Evolutionary conservation across 2,329 filamentous ascomycete species (phyloP).

Genomic region (Phialophora tarda): DNA sequence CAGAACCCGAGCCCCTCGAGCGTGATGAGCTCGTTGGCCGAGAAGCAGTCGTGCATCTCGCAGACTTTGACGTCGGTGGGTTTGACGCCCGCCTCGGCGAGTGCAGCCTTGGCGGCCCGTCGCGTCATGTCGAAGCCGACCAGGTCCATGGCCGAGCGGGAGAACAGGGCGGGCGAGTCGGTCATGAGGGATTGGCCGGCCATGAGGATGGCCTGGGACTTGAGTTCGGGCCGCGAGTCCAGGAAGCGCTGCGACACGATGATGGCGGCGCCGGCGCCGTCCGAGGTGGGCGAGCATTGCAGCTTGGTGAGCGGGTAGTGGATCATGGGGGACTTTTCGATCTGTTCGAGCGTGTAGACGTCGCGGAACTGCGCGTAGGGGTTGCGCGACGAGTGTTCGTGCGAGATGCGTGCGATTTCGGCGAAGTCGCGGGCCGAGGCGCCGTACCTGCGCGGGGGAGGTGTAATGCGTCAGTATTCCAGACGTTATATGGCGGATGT

Average conservation of each 20-base stretch:
- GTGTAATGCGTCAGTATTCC: neutral
- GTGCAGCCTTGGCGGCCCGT: constrained; percentile 71
- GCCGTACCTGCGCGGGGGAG: constrained; percentile 66
- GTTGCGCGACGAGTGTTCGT: constrained; percentile 87
- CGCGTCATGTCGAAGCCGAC: constrained; percentile 87
- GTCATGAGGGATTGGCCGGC: constrained; percentile 86
- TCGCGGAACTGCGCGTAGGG: constrained; percentile 98
- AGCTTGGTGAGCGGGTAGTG: constrained; percentile 90
- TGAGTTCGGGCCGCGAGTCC: constrained; percentile 82
- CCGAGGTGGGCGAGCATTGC: constrained; percentile 95
- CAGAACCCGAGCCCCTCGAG: constrained; percentile 84
- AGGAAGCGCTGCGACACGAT: constrained; percentile 89
- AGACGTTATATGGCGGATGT: neutral
- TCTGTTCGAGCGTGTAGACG: constrained; percentile 84
- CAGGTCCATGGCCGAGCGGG: constrained; percentile 79
- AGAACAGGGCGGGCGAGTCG: constrained; percentile 79
- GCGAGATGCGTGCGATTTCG: constrained; percentile 91
- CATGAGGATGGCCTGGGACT: constrained; percentile 79
- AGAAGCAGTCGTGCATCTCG: constrained; percentile 97
- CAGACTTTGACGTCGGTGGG: constrained; percentile 77
- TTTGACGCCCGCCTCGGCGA: constrained; percentile 70
- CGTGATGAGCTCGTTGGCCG: constrained; percentile 87
- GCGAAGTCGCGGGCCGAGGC: constrained; percentile 86
- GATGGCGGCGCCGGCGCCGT: constrained; percentile 86
- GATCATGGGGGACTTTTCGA: constrained; percentile 77